A percentile compares a stretch with the other conserved stretches of the same genome.
phyloP scores from a whole-genome alignment of 305 asterid genomes.

The Rubia peregrina region DNA sequence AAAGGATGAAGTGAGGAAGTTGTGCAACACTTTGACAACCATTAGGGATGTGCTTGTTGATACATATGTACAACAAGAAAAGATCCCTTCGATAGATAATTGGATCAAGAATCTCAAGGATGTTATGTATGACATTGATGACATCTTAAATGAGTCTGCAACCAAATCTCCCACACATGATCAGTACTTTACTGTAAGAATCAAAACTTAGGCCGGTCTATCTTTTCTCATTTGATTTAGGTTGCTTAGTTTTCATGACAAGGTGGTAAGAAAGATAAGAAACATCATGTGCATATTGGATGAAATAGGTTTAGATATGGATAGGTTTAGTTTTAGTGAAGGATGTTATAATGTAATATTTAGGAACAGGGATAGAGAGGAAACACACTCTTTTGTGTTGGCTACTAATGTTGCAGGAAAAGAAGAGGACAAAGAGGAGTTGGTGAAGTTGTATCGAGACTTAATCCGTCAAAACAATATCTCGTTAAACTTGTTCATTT shows the following conservation, averaged over 20 bases:
- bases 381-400: constrained; percentile 3
- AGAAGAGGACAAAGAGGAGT: background rate
- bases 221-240: constrained; percentile 2
- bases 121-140: constrained; percentile 17
- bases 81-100: background rate
- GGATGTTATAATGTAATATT: background rate
- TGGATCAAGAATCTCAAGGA: constrained; percentile 16
- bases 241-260: constrained; percentile 1
- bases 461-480: background rate
- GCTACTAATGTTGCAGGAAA: background rate
- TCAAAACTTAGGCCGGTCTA: background rate
- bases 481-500: background rate
- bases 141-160: constrained; percentile 15
- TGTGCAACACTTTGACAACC: constrained; percentile 6
- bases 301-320: constrained; percentile 2
- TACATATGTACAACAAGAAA: constrained; percentile 11
- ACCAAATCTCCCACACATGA: constrained; percentile 7
- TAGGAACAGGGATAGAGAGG: background rate
- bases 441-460: background rate
- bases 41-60: constrained; percentile 13
- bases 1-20: constrained; percentile 9
- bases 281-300: constrained; percentile 2
- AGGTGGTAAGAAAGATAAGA: constrained; percentile 11
- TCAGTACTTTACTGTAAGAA: background rate
- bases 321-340: background rate